These are phyloP conservation scores for Cornus controversa DNA, from an alignment of 148 eudicot genomes.

Conservation along the genomic window DNA sequence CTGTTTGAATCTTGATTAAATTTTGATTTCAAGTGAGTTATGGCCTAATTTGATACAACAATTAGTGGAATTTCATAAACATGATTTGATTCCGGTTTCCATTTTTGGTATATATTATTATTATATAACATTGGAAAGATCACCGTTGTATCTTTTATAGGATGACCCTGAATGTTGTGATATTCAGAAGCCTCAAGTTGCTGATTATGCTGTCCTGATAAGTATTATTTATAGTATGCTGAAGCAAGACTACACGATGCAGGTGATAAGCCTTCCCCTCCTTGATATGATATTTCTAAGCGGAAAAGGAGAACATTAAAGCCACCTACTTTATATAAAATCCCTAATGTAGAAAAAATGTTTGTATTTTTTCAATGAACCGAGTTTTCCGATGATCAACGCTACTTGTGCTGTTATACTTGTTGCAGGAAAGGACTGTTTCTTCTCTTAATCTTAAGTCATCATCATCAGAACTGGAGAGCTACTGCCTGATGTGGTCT, in stretches of 20 bases:
- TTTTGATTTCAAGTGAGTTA: too few species aligned
- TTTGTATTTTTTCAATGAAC: background rate
- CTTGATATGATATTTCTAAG: background rate
- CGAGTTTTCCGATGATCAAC: background rate
- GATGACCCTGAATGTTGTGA: background rate
- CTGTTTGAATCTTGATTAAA: too few species aligned
- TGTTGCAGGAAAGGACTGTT: conserved; percentile 57
- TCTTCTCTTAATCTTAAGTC: conserved; percentile 50
- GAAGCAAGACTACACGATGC: conserved; percentile 63
- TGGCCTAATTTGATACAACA: background rate
- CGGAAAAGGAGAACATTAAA: background rate
- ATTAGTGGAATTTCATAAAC: background rate
- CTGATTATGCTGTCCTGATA: background rate
- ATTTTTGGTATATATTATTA: too few species aligned
- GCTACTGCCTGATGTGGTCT: conserved; percentile 79
- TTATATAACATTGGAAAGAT: background rate
- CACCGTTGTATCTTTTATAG: background rate
- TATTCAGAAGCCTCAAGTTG: background rate
- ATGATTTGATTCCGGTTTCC: background rate
- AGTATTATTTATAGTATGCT: conserved; percentile 23
- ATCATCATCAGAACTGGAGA: conserved; percentile 54
- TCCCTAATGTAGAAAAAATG: background rate
- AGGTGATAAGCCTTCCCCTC: conserved; percentile 25
- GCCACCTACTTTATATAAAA: too few species aligned
- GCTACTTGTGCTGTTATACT: background rate